A percentile compares a stretch with the other conserved stretches of the same genome.
Conservation (phyloP, 805 yeast genomes). For the Teunomyces panamensis region DNA sequence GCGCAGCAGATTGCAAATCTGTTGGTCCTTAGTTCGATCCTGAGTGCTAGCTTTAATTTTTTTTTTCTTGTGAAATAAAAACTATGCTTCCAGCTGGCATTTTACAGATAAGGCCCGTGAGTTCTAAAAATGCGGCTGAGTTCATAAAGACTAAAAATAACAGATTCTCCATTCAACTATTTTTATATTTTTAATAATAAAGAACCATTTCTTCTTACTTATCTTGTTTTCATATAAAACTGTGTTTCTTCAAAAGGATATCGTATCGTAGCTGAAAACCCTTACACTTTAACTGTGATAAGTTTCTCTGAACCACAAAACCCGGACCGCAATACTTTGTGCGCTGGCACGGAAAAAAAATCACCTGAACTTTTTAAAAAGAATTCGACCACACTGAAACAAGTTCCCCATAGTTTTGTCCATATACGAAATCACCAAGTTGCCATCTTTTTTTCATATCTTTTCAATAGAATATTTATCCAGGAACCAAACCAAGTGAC, state of each 20-base stretch:
- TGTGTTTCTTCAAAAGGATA: no score
- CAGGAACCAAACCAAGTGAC: not conserved
- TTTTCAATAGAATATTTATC: not conserved
- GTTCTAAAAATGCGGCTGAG: no score
- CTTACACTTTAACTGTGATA: no score
- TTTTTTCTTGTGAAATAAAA: conserved; percentile 8
- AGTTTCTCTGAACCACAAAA: not conserved
- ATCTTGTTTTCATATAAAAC: no score
- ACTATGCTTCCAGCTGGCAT: no score
- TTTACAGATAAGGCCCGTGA: no score
- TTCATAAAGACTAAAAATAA: no score
- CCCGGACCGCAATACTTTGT: not conserved
- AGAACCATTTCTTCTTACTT: no score
- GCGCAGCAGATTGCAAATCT: conserved; percentile 99
- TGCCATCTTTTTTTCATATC: not conserved
- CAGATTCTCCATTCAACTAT: no score
- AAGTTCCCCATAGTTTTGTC: not conserved
- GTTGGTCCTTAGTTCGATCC: conserved; percentile 97
- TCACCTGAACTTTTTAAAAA: not conserved
- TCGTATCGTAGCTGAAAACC: no score
- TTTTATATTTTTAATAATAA: no score
- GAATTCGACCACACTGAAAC: not conserved
- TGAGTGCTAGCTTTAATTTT: conserved; percentile 75
- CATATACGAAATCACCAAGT: not conserved
- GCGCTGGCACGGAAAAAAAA: not conserved